phyloP scores from a whole-genome alignment of 2,329 filamentous ascomycete genomes.

The Colletotrichum kahawae region DNA sequence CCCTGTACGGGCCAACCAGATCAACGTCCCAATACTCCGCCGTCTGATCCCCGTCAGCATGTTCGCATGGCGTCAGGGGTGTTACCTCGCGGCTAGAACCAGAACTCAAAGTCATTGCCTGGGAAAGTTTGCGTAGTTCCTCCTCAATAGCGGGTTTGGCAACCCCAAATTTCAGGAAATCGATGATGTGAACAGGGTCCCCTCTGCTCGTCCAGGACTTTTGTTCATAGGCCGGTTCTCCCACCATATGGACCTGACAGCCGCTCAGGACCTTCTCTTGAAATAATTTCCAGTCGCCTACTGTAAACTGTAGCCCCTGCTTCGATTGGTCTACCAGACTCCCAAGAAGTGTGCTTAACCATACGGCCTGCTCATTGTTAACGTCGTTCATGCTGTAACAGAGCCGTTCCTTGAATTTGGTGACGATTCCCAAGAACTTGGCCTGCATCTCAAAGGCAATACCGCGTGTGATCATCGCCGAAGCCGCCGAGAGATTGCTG shows the following conservation, averaged over 20 bases:
- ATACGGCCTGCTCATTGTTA: conserved; percentile 44
- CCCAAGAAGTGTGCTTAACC: conserved; percentile 57
- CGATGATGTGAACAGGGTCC: conserved; percentile 58
- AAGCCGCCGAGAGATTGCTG: conserved; percentile 30
- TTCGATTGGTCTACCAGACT: conserved; percentile 63
- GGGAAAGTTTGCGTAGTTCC: conserved; percentile 39
- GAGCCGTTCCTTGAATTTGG: conserved; percentile 65
- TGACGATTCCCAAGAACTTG: conserved; percentile 67
- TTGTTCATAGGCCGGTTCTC: conserved; percentile 50
- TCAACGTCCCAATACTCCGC: conserved; percentile 40
- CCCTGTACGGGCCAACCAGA: conserved; percentile 35
- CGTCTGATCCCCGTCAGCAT: background rate
- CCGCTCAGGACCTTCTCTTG: conserved; percentile 29
- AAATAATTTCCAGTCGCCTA: conserved; percentile 44
- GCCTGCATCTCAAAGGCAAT: conserved; percentile 64
- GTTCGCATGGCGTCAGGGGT: background rate
- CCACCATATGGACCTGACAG: background rate
- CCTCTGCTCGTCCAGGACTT: conserved; percentile 29
- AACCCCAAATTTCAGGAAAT: conserved; percentile 63
- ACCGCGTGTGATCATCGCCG: conserved; percentile 55
- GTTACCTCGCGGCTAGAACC: background rate
- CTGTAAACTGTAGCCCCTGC: conserved; percentile 56
- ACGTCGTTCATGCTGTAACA: conserved; percentile 65
- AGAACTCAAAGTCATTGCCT: background rate
- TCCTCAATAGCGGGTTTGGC: conserved; percentile 46